Evolutionary conservation across 2,329 filamentous ascomycete genomes (phyloP), one percentile per base, ranked within the genome.

Genomic region (Fusarium nodosum): DNA sequence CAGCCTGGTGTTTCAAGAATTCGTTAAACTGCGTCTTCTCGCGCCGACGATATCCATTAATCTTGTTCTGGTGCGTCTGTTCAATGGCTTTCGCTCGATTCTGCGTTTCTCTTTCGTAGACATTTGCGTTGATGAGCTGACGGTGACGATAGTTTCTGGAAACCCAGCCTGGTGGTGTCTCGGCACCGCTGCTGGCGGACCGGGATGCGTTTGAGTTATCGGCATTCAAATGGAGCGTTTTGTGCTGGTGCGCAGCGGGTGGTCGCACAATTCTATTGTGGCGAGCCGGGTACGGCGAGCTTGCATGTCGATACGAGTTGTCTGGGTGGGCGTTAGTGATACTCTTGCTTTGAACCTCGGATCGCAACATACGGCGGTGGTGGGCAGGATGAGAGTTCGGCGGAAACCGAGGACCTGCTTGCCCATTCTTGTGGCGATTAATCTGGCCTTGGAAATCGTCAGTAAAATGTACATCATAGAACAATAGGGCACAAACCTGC

Each of bases 111-210:
- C 93, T 91, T 68, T 94, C 90, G 77, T 91, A 96, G 2, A 95
- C 87, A 18, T 88, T 87, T 22, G 90, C 88, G 76, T 95, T 97
- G 79, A 97, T 96, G 41, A 97, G 82, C 78, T 97, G 93, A 76
- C 92, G 87, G 76, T 94, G 92, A 51, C 91, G 90, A 77, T 92
- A 92, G 51, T 85, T 90, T 76, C 90, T 92, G 8, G 89, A 87
- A 42, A 96, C 87, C 88, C 91, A 95, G 5, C 75, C 76, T 33
- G 75, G 62, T 11, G 68, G 72, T 30, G 66, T 72, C 56, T 72
- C 67, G 20, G 87, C 79, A 26, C 73, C 73, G 26, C 70, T 67
- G 20, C 76, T 79, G 4, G 79, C 78, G 5, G 80, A 75, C 33
- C 82, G 79, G 5, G 81, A 76, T 28, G 80, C 79, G 11, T 79